Base-by-base conservation (phyloP, 2,329 filamentous ascomycete species). In the Cadophora sp. region DNA sequence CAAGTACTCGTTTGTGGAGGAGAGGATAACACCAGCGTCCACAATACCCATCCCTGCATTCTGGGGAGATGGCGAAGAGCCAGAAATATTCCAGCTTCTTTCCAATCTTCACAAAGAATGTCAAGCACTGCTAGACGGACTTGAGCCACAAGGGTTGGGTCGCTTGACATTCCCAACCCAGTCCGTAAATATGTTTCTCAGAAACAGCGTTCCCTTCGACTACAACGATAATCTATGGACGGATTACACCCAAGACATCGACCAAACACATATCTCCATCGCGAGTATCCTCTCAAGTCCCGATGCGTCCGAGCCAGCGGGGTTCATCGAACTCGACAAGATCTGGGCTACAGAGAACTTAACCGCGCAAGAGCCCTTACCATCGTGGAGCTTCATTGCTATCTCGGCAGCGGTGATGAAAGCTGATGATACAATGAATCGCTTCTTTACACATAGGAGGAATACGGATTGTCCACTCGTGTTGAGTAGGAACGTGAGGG, bases 271-370 rank as follows among this genome's bases (percentile, higher is more conserved):
- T 11, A 51, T 59, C 27, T 62, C 59, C n/a, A 66, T 66, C 16
- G 43, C 47, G 20, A 66, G 64, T 43, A 66, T 66, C 11, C 55
- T 59, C 16, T 39, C 11, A 33, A 27, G 22, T 16, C 11, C 11
- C 18, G 27, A 41, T 9, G 16, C 43, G 7, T 13, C 27, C 2
- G 50, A 63, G 27, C 64, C 59, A 27, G 48, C 51, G 18, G 64
- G 64, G 2, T 66, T 66, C 51, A 66, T 66, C 11, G 64, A 66
- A 30, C 30, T 66, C 14, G 59, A 62, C 20, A 66, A 66, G 43
- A 45, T 22, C 27, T 66, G 64, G 64, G 64, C 64, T 8, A 20
- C 41, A 24, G 27, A 53, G 18, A 33, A 64, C 22, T 18, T 64
- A 3, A 1, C 59, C 8, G 5, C n/a, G n/a, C 24, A 43, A 7